phyloP scores from a whole-genome alignment of 2,329 filamentous ascomycete genomes.

The Trichoderma aggressivum region DNA sequence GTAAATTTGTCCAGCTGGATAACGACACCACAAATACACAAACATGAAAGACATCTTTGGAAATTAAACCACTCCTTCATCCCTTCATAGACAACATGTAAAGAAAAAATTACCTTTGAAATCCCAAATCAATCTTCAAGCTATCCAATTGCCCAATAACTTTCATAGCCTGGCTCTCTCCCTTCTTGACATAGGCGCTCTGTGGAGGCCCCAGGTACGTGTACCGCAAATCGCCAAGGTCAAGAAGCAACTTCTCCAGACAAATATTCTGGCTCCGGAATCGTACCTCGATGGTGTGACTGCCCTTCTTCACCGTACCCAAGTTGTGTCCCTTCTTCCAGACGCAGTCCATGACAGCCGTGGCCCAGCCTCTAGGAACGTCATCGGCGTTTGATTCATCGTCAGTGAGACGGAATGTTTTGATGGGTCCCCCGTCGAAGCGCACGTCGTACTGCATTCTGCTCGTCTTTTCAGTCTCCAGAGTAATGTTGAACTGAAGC shows the following conservation, averaged over 20 bases:
- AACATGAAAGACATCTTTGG: not conserved
- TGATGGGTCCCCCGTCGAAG: constrained; percentile 40
- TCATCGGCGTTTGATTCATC: constrained; percentile 31
- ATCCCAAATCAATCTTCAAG: constrained; percentile 17
- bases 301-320: constrained; percentile 24
- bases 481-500: constrained; percentile 38
- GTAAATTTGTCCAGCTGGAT: not conserved
- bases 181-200: constrained; percentile 26
- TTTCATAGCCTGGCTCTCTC: not conserved
- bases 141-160: constrained; percentile 11
- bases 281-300: constrained; percentile 31
- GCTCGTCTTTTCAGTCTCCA: constrained; percentile 49
- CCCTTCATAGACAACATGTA: not conserved
- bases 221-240: constrained; percentile 31
- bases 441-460: constrained; percentile 50
- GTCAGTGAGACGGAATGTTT: constrained; percentile 32
- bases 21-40: not conserved
- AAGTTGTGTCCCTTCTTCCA: constrained; percentile 43
- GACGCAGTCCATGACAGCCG: constrained; percentile 47
- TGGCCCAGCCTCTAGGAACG: constrained; percentile 46
- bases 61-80: not conserved
- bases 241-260: constrained; percentile 37
- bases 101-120: not conserved
- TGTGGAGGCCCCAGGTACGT: constrained; percentile 37
- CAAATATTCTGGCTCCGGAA: constrained; percentile 34